Percentiles rank a stretch among this genome's conserved stretches.
phyloP scores from a whole-genome alignment of 2,329 filamentous ascomycete genomes.

The Cordyceps cicadae region DNA sequence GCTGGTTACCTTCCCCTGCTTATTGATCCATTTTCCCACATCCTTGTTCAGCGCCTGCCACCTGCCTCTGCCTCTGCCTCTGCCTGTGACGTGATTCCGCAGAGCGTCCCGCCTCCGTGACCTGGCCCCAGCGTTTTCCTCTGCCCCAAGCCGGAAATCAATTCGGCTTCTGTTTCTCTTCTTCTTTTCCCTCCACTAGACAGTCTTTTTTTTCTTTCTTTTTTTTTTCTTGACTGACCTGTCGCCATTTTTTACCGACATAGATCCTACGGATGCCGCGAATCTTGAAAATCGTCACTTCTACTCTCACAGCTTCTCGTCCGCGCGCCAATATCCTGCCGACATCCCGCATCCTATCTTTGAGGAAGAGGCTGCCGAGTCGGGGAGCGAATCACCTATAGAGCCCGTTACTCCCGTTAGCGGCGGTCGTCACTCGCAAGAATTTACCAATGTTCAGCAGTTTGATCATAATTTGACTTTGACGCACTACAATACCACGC shows the following conservation, averaged over 20 bases:
- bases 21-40: constrained; percentile 6
- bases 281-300: neutral
- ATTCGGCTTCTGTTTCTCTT: neutral
- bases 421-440: constrained; percentile 44
- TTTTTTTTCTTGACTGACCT: constrained; percentile 15
- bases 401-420: constrained; percentile 57
- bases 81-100: constrained; percentile 14
- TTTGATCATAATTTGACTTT: constrained; percentile 25
- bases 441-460: constrained; percentile 38
- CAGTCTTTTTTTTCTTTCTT: neutral
- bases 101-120: constrained; percentile 10
- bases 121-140: neutral
- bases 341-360: constrained; percentile 46
- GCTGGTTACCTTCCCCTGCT: constrained; percentile 5
- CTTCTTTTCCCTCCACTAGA: neutral
- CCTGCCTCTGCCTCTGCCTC: too few relatives aligned
- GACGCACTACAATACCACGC: constrained; percentile 8
- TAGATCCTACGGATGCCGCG: constrained; percentile 4
- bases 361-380: constrained; percentile 48
- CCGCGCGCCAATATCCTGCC: constrained; percentile 39
- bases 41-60: constrained; percentile 1
- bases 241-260: constrained; percentile 12
- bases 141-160: neutral
- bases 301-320: constrained; percentile 24
- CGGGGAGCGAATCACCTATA: constrained; percentile 49